Percentiles rank a stretch among this genome's conserved stretches.
These are phyloP conservation scores for Cladochytrium replicatum DNA, from an alignment of 192 early-diverging fungal genomes.

Conservation along the genomic window DNA sequence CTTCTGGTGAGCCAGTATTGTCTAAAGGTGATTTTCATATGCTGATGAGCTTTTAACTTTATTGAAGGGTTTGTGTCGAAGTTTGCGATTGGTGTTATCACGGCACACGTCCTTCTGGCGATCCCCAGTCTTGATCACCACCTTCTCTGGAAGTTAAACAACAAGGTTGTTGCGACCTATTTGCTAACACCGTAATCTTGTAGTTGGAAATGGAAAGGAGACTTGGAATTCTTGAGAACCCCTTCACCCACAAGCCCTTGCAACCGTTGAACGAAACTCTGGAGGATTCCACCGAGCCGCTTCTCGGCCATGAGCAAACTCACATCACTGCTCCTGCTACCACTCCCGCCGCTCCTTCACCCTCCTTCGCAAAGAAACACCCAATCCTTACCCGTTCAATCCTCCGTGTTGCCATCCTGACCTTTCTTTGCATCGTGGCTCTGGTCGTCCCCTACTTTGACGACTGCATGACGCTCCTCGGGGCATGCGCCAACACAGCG, in stretches of 20 bases:
- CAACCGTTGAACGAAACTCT: constrained; percentile 51
- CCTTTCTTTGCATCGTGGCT: constrained; percentile 44
- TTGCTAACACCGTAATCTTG: too few species aligned
- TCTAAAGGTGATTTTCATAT: not conserved
- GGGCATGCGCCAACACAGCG: constrained; percentile 58
- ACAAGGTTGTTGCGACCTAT: too few species aligned
- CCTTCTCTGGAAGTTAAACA: too few species aligned
- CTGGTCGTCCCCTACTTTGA: constrained; percentile 69
- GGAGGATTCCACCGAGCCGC: too few species aligned
- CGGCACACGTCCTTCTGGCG: constrained; percentile 70
- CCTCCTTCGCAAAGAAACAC: too few species aligned
- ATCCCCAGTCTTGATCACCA: constrained; percentile 67
- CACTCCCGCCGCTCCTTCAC: too few species aligned
- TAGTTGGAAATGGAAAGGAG: constrained; percentile 67
- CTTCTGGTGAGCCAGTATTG: constrained; percentile 32
- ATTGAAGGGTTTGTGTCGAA: constrained; percentile 34
- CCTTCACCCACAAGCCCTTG: constrained; percentile 26
- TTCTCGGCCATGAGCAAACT: too few species aligned
- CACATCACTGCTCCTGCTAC: too few species aligned
- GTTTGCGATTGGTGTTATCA: constrained; percentile 63
- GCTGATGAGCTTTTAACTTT: too few species aligned
- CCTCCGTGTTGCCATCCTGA: constrained; percentile 48
- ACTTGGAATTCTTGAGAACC: constrained; percentile 48
- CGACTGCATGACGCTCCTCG: constrained; percentile 70
- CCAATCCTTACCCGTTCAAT: too few species aligned